Evolutionary conservation across 257 asterid species (phyloP), one percentile per base, ranked within the genome.

Genomic region (Ajuga chamaepitys): DNA sequence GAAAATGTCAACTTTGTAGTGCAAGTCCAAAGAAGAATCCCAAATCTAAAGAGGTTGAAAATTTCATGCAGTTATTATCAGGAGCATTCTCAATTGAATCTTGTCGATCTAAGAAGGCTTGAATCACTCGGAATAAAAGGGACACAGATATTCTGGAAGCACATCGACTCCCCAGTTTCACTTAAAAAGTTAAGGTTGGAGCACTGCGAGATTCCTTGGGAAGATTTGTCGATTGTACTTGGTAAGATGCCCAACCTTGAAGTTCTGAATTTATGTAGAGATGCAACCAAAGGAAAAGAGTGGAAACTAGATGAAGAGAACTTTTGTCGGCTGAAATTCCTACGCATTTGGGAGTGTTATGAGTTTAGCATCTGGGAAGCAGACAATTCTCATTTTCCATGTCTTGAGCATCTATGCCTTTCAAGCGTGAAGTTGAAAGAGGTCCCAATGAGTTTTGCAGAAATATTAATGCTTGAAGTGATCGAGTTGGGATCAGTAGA

Each of bases 241-340:
- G 75, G 75, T 51, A 25, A 28, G 26, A 8, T 62, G 58, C 64
- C 75, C 21, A 51, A 52, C 14, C 64, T 70, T 73, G 77, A 64
- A 47, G 62, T 46, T 37, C 77, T 72, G 7, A 47, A 47, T 9
- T 17, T 58, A 18, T 10, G 7, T 2, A 12, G 4, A 2, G 11
- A 52, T 17, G 64, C 67, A 24, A n/a, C 42, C 0, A 17, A 46
- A 52, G 76, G 44, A 4, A 9, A 16, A 35, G 46, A 56, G 32
- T 71, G 76, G 71, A 47, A 64, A 25, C 61, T 66, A 6, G 20
- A 7, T 0, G 76, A 71, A 55, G 75, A 52, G 25, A 53, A 71
- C 24, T 71, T 71, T 30, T 26, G 25, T 60, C 47, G 44, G 50
- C 60, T 70, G 37, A 60, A 51, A 34, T 60, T 41, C 14, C 44